phyloP scores from a whole-genome alignment of 2,329 filamentous ascomycete species.

The Neurospora crassa region DNA sequence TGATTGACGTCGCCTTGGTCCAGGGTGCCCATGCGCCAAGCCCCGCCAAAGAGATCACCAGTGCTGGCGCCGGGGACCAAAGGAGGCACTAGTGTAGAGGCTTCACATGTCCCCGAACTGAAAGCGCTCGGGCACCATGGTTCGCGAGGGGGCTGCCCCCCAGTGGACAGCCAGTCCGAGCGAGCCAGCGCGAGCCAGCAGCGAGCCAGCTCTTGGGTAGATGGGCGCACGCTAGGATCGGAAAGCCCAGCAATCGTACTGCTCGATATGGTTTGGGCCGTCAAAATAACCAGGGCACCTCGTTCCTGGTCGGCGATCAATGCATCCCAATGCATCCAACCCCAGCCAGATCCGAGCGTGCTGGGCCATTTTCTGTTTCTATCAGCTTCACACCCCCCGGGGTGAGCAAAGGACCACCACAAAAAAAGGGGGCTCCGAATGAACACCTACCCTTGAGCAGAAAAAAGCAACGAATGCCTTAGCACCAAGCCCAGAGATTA shows the following conservation, averaged over 20 bases:
- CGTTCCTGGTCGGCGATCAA: slow-evolving; percentile 20
- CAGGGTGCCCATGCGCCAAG: background rate
- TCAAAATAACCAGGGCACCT: slow-evolving; percentile 7
- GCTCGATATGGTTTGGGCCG: slow-evolving; percentile 13
- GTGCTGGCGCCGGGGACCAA: background rate
- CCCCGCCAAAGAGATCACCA: background rate
- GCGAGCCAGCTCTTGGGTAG: background rate
- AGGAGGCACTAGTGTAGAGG: background rate
- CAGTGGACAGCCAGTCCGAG: background rate
- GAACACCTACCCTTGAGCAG: background rate
- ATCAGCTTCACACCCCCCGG: slow-evolving; percentile 7
- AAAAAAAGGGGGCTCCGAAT: background rate
- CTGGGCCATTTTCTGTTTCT: background rate
- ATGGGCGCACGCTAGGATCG: slow-evolving; percentile 16
- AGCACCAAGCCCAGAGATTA: background rate
- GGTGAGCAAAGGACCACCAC: background rate
- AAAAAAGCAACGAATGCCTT: background rate
- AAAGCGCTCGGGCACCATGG: background rate
- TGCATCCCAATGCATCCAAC: slow-evolving; percentile 12
- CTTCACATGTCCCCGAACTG: background rate
- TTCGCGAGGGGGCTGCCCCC: background rate
- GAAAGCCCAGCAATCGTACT: slow-evolving; percentile 10
- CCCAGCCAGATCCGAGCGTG: background rate
- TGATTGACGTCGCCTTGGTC: background rate
- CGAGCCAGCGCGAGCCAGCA: background rate